Base-by-base conservation (phyloP, 768 basidiomycete species). In the Serendipita sp. region DNA sequence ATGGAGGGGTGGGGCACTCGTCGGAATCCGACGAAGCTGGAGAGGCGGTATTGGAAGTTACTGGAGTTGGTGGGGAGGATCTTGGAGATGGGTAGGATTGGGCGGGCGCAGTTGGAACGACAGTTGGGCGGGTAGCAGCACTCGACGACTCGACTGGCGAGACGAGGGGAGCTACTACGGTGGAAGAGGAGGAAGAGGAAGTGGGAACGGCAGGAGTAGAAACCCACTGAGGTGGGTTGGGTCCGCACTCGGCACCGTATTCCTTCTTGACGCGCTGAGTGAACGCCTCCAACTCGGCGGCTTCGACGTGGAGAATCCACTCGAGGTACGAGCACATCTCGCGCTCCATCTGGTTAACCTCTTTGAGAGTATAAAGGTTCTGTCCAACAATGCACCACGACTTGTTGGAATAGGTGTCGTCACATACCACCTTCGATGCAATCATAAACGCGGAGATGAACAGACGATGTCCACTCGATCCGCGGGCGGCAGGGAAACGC, bases 321-420 rank as follows among this genome's bases (percentile, higher is more conserved):
- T 95, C 93, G 48, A 99, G 77, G 71, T 97, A 98, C 15, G 83
- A 80, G 68, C 85, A 91, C 86, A 96, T 92, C 75, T 94, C 91
- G 28, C 91, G 78, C 77, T 94, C 92, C 91, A 94, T 93, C 78
- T 94, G 91, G 74, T 96, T 96, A 71, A 96, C 86, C 79, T 94
- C 92, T 41, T 88, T 81, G 4, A 94, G 76, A 1, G 79, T 76
- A 70, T 93, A 94, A 83, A 91, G 86, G 34, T 83, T 85, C 73
- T 93, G 89, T 0, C 88, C 91, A 45, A 94, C 91, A 51, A 93
- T 87, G 3, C 83, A 82, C 91, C 91, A 94, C 0, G 87, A 89
- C 72, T 91, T 91, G 80, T 93, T 93, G 15, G 88, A 90, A 73
- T 93, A 94, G 0, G 90, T 93, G 70, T 93, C 91, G 76, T 94